A percentile compares a stretch with the other conserved stretches of the same genome.
phyloP scores from a whole-genome alignment of 805 yeast species.

The Sugiyamaella lignohabitans region DNA sequence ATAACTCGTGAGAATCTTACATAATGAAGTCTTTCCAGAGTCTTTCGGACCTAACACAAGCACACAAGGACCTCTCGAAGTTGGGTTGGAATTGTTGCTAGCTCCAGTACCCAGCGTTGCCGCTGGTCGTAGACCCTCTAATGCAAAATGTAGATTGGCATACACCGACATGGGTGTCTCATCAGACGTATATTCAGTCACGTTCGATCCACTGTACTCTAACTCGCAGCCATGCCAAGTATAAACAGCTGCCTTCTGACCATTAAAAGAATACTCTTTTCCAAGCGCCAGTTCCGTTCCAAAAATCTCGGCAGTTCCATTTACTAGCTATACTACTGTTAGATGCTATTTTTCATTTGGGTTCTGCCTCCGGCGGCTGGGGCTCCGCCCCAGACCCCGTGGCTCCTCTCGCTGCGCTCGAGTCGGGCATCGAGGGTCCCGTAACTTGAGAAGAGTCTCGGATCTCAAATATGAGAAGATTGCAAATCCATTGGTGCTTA shows the following conservation, averaged over 20 bases:
- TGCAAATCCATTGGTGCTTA: conserved; percentile 20
- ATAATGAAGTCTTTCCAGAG: conserved; percentile 74
- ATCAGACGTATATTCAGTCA: conserved; percentile 56
- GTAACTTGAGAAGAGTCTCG: no score
- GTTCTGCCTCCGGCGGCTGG: no score
- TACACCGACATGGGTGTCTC: conserved; percentile 61
- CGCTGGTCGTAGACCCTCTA: conserved; percentile 47
- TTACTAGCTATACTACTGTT: conserved; percentile 29
- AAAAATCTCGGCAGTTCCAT: conserved; percentile 81
- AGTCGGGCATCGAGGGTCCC: no score
- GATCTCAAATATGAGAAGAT: no score
- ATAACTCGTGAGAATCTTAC: conserved; percentile 65
- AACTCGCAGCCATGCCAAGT: conserved; percentile 63
- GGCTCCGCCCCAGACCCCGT: no score
- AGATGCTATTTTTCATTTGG: no score
- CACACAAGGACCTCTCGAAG: conserved; percentile 42
- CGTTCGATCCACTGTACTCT: conserved; percentile 37
- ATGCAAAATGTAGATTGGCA: conserved; percentile 65
- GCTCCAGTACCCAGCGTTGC: background rate
- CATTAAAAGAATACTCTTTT: conserved; percentile 51
- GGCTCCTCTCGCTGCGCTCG: no score
- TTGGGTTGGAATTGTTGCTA: conserved; percentile 3
- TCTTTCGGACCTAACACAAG: conserved; percentile 65
- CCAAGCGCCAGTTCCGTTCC: conserved; percentile 88
- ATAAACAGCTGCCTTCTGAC: conserved; percentile 48